A percentile compares a stretch with the other conserved stretches of the same genome.
Conservation (phyloP, 768 basidiomycete species). For the Ramaria rubella region DNA sequence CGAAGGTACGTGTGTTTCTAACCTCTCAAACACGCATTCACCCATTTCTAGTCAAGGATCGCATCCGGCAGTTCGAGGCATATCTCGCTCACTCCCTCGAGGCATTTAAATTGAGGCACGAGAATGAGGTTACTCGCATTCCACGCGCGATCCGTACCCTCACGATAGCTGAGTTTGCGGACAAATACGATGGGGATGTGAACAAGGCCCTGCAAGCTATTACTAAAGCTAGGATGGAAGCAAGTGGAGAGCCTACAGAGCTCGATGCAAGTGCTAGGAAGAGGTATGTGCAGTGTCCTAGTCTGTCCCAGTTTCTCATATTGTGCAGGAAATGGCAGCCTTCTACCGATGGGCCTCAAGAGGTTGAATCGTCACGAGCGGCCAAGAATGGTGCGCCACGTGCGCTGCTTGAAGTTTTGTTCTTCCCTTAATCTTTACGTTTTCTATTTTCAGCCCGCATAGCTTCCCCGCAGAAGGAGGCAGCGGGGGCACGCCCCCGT, state of each 20-base stretch:
- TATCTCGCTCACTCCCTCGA: slow-evolving; percentile 69
- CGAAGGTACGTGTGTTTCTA: slow-evolving; percentile 46
- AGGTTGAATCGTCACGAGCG: slow-evolving; percentile 41
- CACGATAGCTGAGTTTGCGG: slow-evolving; percentile 70
- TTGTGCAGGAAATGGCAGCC: slow-evolving; percentile 44
- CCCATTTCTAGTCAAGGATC: slow-evolving; percentile 53
- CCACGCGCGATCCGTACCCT: slow-evolving; percentile 68
- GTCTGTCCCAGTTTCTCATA: not conserved
- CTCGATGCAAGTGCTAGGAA: slow-evolving; percentile 56
- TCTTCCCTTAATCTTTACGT: slow-evolving; percentile 9
- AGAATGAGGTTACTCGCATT: slow-evolving; percentile 65
- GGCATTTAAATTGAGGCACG: slow-evolving; percentile 68
- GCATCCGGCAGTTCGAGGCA: slow-evolving; percentile 65
- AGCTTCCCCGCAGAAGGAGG: slow-evolving; percentile 47
- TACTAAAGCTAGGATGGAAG: slow-evolving; percentile 55
- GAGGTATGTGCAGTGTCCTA: slow-evolving; percentile 23
- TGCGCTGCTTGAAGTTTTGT: not conserved
- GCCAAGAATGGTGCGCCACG: slow-evolving; percentile 48
- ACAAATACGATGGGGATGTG: slow-evolving; percentile 70
- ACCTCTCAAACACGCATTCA: not conserved
- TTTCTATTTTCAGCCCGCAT: slow-evolving; percentile 33
- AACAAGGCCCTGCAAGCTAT: slow-evolving; percentile 64
- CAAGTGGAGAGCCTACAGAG: slow-evolving; percentile 31
- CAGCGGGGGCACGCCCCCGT: slow-evolving; percentile 38
- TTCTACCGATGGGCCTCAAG: slow-evolving; percentile 42